phyloP scores from a whole-genome alignment of 192 early-diverging fungal genomes.

The Entophlyctis luteolus region DNA sequence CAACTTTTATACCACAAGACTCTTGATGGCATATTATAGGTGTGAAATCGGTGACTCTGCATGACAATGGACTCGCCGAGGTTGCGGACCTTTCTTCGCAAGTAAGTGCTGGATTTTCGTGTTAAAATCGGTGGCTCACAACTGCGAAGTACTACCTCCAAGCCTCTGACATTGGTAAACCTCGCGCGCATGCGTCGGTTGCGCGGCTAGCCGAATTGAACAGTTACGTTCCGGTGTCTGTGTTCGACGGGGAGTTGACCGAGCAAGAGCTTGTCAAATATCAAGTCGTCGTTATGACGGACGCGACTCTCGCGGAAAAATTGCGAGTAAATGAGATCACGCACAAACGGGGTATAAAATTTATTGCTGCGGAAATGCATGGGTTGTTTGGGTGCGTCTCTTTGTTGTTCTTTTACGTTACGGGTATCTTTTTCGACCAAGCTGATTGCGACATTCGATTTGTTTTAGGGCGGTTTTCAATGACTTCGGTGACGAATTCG shows the following conservation, averaged over 20 bases:
- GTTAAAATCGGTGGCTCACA: not conserved
- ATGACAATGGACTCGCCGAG: slow-evolving; percentile 74
- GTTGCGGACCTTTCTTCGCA: slow-evolving; percentile 86
- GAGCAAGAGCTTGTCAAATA: slow-evolving; percentile 55
- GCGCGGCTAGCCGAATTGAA: slow-evolving; percentile 92
- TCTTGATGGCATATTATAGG: slow-evolving; percentile 29
- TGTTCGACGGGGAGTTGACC: slow-evolving; percentile 65
- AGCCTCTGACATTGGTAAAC: slow-evolving; percentile 79
- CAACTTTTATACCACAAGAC: not conserved
- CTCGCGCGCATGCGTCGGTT: slow-evolving; percentile 69
- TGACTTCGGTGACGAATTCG: slow-evolving; percentile 91
- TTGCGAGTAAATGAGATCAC: slow-evolving; percentile 82
- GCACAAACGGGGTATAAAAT: slow-evolving; percentile 59
- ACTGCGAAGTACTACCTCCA: slow-evolving; percentile 73
- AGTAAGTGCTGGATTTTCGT: slow-evolving; percentile 40
- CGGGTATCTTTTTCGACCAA: not conserved
- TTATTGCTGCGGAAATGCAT: slow-evolving; percentile 81
- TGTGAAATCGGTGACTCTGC: slow-evolving; percentile 96
- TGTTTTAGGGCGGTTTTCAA: slow-evolving; percentile 70
- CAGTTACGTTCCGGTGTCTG: slow-evolving; percentile 90
- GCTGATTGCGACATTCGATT: not conserved
- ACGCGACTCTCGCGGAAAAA: slow-evolving; percentile 70
- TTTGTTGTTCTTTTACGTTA: slow-evolving; percentile 8
- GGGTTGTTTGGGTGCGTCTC: slow-evolving; percentile 81
- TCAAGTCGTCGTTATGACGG: slow-evolving; percentile 85